Evolutionary conservation across 495 filamentous ascomycete genomes (phyloP), one percentile per base, ranked within the genome.

Genomic region (Aspergillus ostianus): DNA sequence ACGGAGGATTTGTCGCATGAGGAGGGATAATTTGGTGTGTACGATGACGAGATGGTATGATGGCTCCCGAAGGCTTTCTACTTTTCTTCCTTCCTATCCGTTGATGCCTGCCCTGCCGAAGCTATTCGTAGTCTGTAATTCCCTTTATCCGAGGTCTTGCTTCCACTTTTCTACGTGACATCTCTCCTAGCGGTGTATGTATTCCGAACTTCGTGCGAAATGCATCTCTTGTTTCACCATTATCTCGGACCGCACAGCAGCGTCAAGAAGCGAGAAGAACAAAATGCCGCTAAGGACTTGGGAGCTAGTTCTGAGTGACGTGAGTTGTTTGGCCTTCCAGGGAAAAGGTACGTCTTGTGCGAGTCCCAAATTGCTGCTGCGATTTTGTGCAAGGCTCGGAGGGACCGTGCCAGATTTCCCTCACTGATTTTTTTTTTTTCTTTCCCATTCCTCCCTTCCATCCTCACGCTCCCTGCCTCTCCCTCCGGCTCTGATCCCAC

Each of bases 31-130:
- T 49, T 41, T 21, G 50, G 58, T 56, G 49, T 67, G 64, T 67
- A 67, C 61, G 64, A 67, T 67, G 64, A 59, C 45, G 26, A 59
- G 61, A 60, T 61, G 58, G 57, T 60, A 54, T 60, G 51, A 55
- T 55, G 51, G 21, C 29, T 50, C 50, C 36, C 10, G 46, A 50
- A 45, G 46, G 10, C 13, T 51, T 18, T 36, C 46, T 50, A 23
- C 47, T 61, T 57, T 17, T 50, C 21, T 56, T 54, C 41, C 15
- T 47, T 51, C 21, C 32, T 45, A 44, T 55, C 46, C 48, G 29
- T 45, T 4, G 13, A 17, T 41, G 36, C 36, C 15, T 13, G 36
- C 5, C 36, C 36, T 29, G 32, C 23, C 30, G 46, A 49, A 57
- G 52, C 9, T 57, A 51, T 58, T n/a, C 17, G 60, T 32, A 46